Evolutionary conservation across 805 yeast genomes (phyloP).

Genomic region (Myxozyma nipponensis): DNA sequence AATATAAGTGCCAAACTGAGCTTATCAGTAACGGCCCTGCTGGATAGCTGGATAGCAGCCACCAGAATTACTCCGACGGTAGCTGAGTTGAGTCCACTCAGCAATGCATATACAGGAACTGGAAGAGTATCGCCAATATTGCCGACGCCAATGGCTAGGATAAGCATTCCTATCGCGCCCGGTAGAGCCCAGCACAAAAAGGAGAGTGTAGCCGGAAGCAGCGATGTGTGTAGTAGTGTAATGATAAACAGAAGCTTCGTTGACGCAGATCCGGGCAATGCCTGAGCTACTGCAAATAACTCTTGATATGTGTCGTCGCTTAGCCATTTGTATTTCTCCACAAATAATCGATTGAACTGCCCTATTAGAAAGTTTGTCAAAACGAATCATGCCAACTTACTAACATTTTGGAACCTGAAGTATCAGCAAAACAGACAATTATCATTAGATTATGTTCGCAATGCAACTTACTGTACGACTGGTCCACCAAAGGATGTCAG

Average conservation of each 20-base stretch:
- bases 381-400: not conserved
- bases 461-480: conserved; percentile 2
- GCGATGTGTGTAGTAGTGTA: conserved; percentile 19
- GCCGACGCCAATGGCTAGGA: conserved; percentile 23
- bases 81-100: conserved; percentile 24
- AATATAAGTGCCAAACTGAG: conserved; percentile 16
- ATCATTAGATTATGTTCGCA: not conserved
- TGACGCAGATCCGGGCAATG: conserved; percentile 26
- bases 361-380: not conserved
- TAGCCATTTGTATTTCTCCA: conserved; percentile 23
- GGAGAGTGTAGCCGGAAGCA: conserved; percentile 20
- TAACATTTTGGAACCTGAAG: conserved; percentile 8
- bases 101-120: conserved; percentile 19
- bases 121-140: conserved; percentile 18
- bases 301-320: conserved; percentile 21
- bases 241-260: conserved; percentile 23
- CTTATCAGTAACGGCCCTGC: conserved; percentile 21
- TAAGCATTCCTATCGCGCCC: conserved; percentile 24
- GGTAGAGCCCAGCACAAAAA: conserved; percentile 25
- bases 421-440: not conserved
- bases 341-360: conserved; percentile 18
- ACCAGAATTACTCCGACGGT: conserved; percentile 25
- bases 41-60: conserved; percentile 20
- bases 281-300: conserved; percentile 21
- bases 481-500: conserved; percentile 14